phyloP scores from a whole-genome alignment of 495 filamentous ascomycete genomes.

The Chaetomium fimeti region DNA sequence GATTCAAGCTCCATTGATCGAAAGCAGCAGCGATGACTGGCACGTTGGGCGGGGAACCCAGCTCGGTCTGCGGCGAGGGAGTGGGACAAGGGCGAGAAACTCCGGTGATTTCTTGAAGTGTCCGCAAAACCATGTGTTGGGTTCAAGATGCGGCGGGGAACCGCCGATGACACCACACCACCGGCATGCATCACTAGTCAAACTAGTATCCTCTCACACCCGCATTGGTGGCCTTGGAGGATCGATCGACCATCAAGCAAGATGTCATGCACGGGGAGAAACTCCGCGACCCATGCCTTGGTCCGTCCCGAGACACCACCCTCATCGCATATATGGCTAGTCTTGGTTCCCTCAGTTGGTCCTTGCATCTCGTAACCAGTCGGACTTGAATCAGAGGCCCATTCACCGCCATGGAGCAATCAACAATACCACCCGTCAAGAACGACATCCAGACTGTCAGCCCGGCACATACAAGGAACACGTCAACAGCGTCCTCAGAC shows the following conservation, averaged over 20 bases:
- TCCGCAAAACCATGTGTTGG: not conserved
- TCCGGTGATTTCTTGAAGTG: not conserved
- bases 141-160: not conserved
- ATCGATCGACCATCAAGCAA: not conserved
- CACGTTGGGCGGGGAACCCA: not conserved
- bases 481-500: constrained; percentile 9
- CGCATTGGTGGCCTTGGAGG: not conserved
- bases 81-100: not conserved
- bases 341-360: not conserved
- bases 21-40: not conserved
- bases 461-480: not conserved
- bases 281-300: not conserved
- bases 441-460: constrained; percentile 1
- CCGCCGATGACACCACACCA: not conserved
- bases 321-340: constrained; percentile 11
- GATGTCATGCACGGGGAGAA: not conserved
- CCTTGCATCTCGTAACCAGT: not conserved
- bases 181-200: not conserved
- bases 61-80: not conserved
- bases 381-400: not conserved
- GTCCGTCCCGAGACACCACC: too few species aligned
- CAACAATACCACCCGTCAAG: not conserved
- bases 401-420: constrained; percentile 1
- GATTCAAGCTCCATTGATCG: not conserved
- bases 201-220: not conserved